Percentiles rank a stretch among this genome's conserved stretches.
phyloP scores from a whole-genome alignment of 1,284 basidiomycete genomes.

The Ceratobasidium sp. region DNA sequence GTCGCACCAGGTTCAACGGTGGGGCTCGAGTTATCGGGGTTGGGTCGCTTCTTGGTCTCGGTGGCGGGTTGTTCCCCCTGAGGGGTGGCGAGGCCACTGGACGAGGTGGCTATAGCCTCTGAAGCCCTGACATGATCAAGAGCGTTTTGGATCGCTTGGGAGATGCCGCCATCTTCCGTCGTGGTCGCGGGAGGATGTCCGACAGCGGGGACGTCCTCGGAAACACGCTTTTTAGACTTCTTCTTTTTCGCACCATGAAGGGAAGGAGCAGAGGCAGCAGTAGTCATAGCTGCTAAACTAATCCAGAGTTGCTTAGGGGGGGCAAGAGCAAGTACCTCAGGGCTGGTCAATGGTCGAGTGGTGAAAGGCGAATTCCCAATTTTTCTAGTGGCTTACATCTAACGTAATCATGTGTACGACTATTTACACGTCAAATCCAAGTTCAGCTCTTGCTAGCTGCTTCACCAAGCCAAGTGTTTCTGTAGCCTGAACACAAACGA shows the following conservation, averaged over 20 bases:
- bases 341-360: constrained; percentile 26
- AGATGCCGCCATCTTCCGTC: background rate
- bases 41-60: constrained; percentile 26
- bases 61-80: background rate
- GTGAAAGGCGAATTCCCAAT: constrained; percentile 32
- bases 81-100: background rate
- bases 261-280: constrained; percentile 5
- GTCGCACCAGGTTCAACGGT: background rate
- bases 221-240: background rate
- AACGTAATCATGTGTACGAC: constrained; percentile 22
- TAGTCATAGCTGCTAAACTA: constrained; percentile 17
- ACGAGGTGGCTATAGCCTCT: constrained; percentile 33
- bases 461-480: constrained; percentile 73
- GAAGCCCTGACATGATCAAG: constrained; percentile 28
- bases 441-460: constrained; percentile 57
- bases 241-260: constrained; percentile 14
- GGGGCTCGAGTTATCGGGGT: constrained; percentile 1
- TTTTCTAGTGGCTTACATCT: background rate
- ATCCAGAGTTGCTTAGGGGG: constrained; percentile 39
- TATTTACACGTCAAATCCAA: constrained; percentile 40
- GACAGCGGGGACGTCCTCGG: background rate
- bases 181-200: constrained; percentile 14
- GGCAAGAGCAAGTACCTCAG: constrained; percentile 31
- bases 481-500: constrained; percentile 82
- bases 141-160: constrained; percentile 42